A percentile compares a stretch with the other conserved stretches of the same genome.
Conservation (phyloP, 2,329 filamentous ascomycete genomes). For the Fonsecaea nubica region DNA sequence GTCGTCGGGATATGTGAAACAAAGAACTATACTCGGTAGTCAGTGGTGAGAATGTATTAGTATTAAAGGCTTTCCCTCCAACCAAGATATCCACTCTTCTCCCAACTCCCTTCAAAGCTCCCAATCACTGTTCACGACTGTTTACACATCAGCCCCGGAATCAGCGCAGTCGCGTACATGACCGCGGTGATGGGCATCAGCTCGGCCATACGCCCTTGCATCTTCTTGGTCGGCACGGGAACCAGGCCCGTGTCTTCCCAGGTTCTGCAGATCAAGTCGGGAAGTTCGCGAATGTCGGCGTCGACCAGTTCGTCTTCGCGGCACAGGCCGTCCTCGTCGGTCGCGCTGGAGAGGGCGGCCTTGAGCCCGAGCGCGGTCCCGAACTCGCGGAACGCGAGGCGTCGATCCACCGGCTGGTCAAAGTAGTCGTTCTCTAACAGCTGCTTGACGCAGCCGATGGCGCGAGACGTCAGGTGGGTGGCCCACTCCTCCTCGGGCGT, state of each 20-base stretch:
- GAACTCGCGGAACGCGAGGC: conserved; percentile 63
- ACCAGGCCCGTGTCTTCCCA: conserved; percentile 34
- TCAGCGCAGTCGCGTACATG: conserved; percentile 64
- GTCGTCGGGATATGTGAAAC: not conserved
- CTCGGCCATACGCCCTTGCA: conserved; percentile 52
- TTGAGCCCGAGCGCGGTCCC: conserved; percentile 59
- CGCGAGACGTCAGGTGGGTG: conserved; percentile 43
- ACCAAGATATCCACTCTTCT: not conserved
- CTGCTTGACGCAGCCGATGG: conserved; percentile 44
- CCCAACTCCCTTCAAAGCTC: not conserved
- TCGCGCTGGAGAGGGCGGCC: conserved; percentile 42
- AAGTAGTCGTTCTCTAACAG: conserved; percentile 43
- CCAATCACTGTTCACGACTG: not conserved
- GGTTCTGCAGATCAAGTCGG: conserved; percentile 25
- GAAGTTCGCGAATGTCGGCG: conserved; percentile 19
- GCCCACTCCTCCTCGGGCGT: conserved; percentile 58
- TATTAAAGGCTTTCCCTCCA: not conserved
- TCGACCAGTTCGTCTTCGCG: conserved; percentile 15
- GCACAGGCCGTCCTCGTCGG: not conserved
- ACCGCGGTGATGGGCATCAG: conserved; percentile 62
- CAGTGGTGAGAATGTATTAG: not conserved
- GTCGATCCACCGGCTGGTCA: conserved; percentile 44
- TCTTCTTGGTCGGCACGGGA: conserved; percentile 36
- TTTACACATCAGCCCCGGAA: conserved; percentile 53
- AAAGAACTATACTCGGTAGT: not conserved